Conservation (phyloP, 2,329 filamentous ascomycete genomes). For the Aurifilum marmelostoma region DNA sequence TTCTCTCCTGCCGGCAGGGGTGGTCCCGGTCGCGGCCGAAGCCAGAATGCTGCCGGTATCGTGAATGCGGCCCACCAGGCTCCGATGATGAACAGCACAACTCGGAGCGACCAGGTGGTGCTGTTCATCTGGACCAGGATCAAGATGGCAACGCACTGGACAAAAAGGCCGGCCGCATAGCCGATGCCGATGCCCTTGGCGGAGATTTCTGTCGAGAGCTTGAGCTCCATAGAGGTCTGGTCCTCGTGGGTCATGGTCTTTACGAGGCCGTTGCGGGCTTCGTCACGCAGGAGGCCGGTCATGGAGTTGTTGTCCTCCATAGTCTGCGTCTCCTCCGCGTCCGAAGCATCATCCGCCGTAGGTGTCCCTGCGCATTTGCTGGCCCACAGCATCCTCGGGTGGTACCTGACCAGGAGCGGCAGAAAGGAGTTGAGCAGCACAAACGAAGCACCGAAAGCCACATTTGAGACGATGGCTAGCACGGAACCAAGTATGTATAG, state of each 20-base stretch:
- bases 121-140: constrained; percentile 75
- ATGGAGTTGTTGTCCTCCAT: constrained; percentile 45
- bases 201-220: constrained; percentile 86
- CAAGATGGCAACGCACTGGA: constrained; percentile 81
- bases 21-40: constrained; percentile 86
- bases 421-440: constrained; percentile 95
- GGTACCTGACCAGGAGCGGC: constrained; percentile 85
- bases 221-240: constrained; percentile 68
- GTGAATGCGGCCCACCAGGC: constrained; percentile 94
- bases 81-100: constrained; percentile 86
- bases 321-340: constrained; percentile 36
- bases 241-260: constrained; percentile 49
- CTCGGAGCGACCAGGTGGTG: constrained; percentile 80
- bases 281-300: constrained; percentile 49
- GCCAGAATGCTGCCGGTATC: constrained; percentile 83
- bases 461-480: constrained; percentile 88
- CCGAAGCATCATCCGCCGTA: constrained; percentile 38
- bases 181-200: constrained; percentile 92
- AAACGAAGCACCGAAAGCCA: constrained; percentile 92
- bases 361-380: constrained; percentile 34
- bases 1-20: constrained; percentile 59
- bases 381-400: constrained; percentile 56
- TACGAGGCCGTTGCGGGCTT: constrained; percentile 39
- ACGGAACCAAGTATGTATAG: constrained; percentile 81
- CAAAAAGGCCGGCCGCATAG: constrained; percentile 81